phyloP scores from a whole-genome alignment of 2,329 filamentous ascomycete genomes.

The Aspergillus fumigatus region DNA sequence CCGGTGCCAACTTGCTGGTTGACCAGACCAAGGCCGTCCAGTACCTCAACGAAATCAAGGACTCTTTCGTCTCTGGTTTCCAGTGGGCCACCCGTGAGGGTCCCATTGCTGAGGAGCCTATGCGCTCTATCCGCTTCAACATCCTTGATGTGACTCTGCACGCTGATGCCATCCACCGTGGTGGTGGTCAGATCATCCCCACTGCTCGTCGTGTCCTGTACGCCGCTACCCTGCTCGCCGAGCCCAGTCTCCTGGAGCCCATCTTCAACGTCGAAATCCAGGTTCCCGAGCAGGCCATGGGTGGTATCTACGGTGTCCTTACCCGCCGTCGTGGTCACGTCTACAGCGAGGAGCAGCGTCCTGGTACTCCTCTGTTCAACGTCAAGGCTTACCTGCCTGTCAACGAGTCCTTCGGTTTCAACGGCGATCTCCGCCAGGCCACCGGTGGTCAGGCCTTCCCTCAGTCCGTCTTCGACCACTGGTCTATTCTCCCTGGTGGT shows the following conservation, averaged over 20 bases:
- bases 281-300: constrained; percentile 97
- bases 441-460: constrained; percentile 99
- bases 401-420: constrained; percentile 99
- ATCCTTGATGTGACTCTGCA: constrained; percentile 99
- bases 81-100: constrained; percentile 99
- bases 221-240: constrained; percentile 83
- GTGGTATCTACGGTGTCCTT: constrained; percentile 99
- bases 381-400: constrained; percentile 97
- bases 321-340: constrained; percentile 98
- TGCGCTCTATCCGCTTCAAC: constrained; percentile 97
- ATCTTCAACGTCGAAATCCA: constrained; percentile 99
- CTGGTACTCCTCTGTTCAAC: constrained; percentile 98
- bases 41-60: constrained; percentile 99
- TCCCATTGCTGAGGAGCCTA: constrained; percentile 95
- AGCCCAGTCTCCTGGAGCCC: constrained; percentile 89
- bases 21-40: constrained; percentile 99
- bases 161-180: constrained; percentile 99
- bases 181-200: constrained; percentile 98
- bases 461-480: constrained; percentile 98
- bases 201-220: constrained; percentile 97
- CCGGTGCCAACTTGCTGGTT: constrained; percentile 94
- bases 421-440: constrained; percentile 86
- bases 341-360: constrained; percentile 96
- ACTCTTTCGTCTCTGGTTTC: constrained; percentile 99
- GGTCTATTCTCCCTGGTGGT: constrained; percentile 92